Conservation (phyloP, 1,139 yeast species). For the Zygosaccharomyces pseudobailii region DNA sequence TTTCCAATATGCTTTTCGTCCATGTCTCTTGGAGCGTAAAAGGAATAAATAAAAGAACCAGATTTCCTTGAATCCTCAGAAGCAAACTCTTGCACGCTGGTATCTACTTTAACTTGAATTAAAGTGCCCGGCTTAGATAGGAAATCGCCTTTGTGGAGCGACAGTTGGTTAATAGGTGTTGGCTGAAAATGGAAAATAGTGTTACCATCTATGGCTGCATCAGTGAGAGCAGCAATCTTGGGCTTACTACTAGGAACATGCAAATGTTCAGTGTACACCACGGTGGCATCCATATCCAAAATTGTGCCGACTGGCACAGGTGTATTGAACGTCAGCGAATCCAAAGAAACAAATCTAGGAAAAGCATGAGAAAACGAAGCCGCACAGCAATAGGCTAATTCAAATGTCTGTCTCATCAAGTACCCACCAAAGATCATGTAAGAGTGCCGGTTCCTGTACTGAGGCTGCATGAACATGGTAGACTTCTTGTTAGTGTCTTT, state of each 20-base stretch:
- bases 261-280: conserved; percentile 77
- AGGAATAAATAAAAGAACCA: conserved; percentile 84
- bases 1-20: conserved; percentile 37
- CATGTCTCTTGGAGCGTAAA: conserved; percentile 66
- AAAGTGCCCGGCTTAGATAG: conserved; percentile 78
- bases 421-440: conserved; percentile 95
- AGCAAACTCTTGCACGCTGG: conserved; percentile 65
- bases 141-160: conserved; percentile 52
- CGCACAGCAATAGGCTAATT: conserved; percentile 86
- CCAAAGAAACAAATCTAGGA: conserved; percentile 85
- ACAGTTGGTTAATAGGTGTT: conserved; percentile 52
- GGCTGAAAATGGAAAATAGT: conserved; percentile 45
- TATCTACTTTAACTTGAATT: conserved; percentile 83
- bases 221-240: conserved; percentile 21
- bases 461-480: conserved; percentile 91
- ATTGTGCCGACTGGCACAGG: conserved; percentile 96
- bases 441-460: conserved; percentile 88
- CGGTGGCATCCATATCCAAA: conserved; percentile 70
- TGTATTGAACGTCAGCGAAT: conserved; percentile 83
- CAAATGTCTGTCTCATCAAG: conserved; percentile 84
- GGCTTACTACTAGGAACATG: conserved; percentile 38
- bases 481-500: conserved; percentile 64
- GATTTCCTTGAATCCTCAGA: conserved; percentile 60
- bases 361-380: conserved; percentile 80
- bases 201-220: conserved; percentile 22